phyloP scores from a whole-genome alignment of 306 rosid species.

The Vachellia collinsii region DNA sequence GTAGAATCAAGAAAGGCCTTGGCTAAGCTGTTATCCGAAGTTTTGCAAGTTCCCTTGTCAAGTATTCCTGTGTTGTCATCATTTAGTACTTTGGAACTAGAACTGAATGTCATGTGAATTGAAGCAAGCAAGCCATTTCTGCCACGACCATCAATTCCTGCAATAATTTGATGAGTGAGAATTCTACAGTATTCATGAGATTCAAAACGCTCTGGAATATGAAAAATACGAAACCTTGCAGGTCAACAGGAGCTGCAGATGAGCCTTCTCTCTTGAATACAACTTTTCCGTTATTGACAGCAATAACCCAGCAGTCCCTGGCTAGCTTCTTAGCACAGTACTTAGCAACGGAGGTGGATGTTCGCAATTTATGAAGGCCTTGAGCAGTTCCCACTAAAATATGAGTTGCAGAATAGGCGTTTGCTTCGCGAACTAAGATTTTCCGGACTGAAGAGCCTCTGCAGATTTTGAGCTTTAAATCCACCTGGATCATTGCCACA shows the following conservation, averaged over 20 bases:
- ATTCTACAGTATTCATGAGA: slow-evolving; percentile 10
- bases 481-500: slow-evolving; percentile 64
- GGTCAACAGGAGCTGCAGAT: slow-evolving; percentile 26
- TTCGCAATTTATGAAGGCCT: slow-evolving; percentile 62
- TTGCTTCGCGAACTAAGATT: slow-evolving; percentile 81
- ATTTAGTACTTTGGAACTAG: slow-evolving; percentile 54
- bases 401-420: slow-evolving; percentile 66
- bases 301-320: slow-evolving; percentile 67
- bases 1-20: slow-evolving; percentile 47
- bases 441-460: slow-evolving; percentile 75
- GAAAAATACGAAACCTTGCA: slow-evolving; percentile 56
- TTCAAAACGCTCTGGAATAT: neutral
- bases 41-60: slow-evolving; percentile 27
- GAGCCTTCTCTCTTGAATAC: slow-evolving; percentile 65
- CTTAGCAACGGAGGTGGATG: slow-evolving; percentile 80
- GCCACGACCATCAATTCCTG: slow-evolving; percentile 54
- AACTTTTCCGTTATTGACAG: slow-evolving; percentile 83
- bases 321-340: slow-evolving; percentile 82
- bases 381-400: slow-evolving; percentile 76
- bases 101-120: slow-evolving; percentile 45
- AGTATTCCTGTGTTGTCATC: slow-evolving; percentile 39
- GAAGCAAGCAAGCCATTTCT: slow-evolving; percentile 54
- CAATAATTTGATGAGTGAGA: slow-evolving; percentile 39
- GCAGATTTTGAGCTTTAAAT: slow-evolving; percentile 89
- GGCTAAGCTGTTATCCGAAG: slow-evolving; percentile 60